A percentile compares a stretch with the other conserved stretches of the same genome.
Conservation (phyloP, 2,329 filamentous ascomycete species). For the Trichoderma sp. region DNA sequence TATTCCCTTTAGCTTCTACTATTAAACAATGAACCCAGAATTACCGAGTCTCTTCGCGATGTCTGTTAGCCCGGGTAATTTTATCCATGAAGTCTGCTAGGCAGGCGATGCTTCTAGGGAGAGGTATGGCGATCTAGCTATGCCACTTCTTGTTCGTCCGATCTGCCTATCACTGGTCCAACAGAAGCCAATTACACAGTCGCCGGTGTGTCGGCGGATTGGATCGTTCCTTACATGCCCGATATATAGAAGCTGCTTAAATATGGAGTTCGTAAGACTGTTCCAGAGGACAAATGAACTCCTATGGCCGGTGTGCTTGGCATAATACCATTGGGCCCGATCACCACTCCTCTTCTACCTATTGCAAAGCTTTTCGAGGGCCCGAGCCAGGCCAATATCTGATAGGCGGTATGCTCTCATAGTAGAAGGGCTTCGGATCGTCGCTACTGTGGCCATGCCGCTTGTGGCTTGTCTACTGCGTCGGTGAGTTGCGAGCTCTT, state of each 20-base stretch:
- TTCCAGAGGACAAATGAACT: background rate
- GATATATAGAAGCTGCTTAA: background rate
- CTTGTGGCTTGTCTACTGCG: background rate
- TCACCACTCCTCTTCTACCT: background rate
- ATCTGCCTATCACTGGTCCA: background rate
- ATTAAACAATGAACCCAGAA: too few species aligned
- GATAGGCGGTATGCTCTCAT: background rate
- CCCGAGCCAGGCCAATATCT: background rate
- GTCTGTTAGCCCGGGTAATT: too few species aligned
- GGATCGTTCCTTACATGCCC: background rate
- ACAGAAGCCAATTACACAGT: background rate
- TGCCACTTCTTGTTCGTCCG: too few species aligned
- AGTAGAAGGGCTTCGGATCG: background rate
- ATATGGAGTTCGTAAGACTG: background rate
- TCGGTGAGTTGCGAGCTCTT: background rate
- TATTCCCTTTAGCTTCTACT: too few species aligned
- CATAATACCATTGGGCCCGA: accelerated
- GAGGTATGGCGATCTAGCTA: too few species aligned
- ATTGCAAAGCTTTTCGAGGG: background rate
- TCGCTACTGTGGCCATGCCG: background rate
- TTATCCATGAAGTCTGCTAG: too few species aligned
- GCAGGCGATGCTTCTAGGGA: too few species aligned
- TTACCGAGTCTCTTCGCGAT: too few species aligned
- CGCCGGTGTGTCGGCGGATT: background rate
- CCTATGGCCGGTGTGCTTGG: background rate